phyloP scores from a whole-genome alignment of 2,329 filamentous ascomycete species.

The Penicillium griseofulvum region DNA sequence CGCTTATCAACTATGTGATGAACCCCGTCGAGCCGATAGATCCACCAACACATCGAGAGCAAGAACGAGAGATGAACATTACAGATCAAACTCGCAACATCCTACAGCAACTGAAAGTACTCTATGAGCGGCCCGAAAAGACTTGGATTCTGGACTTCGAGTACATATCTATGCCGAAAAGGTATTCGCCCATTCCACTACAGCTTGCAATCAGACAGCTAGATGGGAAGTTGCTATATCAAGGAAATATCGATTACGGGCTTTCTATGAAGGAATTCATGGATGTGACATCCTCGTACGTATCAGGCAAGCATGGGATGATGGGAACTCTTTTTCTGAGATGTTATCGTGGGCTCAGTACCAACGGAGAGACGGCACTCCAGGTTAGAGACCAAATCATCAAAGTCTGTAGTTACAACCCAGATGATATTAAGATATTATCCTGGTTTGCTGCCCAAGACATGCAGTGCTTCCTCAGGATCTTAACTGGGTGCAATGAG shows the following conservation, averaged over 20 bases:
- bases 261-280: neutral
- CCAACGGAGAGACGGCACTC: neutral
- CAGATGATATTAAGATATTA: neutral
- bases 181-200: neutral
- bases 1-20: neutral
- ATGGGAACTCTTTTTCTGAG: neutral
- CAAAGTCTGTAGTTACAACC: neutral
- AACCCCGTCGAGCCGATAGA: neutral
- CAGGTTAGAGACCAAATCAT: neutral
- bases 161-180: neutral
- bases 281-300: neutral
- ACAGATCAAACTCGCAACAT: neutral
- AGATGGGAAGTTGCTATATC: neutral
- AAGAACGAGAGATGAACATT: neutral
- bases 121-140: neutral
- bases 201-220: neutral
- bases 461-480: neutral
- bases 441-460: neutral
- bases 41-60: neutral
- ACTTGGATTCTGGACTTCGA: neutral
- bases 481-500: neutral
- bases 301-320: neutral
- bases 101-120: neutral
- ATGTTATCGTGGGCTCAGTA: neutral
- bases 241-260: neutral